Conservation (phyloP, 2,329 filamentous ascomycete genomes). For the Ceratocystis cacaofunesta region DNA sequence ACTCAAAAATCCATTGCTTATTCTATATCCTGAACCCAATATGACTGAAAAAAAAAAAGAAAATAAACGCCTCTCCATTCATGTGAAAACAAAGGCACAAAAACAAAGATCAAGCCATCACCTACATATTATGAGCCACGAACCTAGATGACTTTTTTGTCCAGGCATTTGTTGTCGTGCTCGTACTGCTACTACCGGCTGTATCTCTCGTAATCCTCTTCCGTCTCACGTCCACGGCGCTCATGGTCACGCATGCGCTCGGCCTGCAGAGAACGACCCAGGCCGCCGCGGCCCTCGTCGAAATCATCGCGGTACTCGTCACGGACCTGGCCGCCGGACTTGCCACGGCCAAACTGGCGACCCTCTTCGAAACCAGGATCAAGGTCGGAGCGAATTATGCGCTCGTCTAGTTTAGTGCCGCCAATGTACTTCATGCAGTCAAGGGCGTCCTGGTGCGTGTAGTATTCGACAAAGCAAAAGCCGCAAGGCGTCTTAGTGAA, state of each 20-base stretch:
- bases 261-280: slow-evolving; percentile 57
- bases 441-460: slow-evolving; percentile 89
- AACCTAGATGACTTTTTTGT: not conserved
- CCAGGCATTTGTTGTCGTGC: not conserved
- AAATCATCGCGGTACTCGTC: slow-evolving; percentile 97
- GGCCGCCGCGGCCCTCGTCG: slow-evolving; percentile 83
- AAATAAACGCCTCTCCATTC: slow-evolving; percentile 12
- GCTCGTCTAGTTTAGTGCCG: slow-evolving; percentile 93
- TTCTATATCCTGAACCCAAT: slow-evolving; percentile 15
- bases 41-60: slow-evolving; percentile 7
- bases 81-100: not conserved
- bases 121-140: slow-evolving; percentile 4
- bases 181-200: not conserved
- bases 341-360: slow-evolving; percentile 86
- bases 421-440: slow-evolving; percentile 99
- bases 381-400: slow-evolving; percentile 86
- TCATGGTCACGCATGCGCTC: slow-evolving; percentile 33
- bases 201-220: slow-evolving; percentile 25
- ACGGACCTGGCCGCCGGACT: slow-evolving; percentile 89
- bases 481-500: slow-evolving; percentile 97
- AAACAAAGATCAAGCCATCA: slow-evolving; percentile 9
- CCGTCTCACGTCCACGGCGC: slow-evolving; percentile 22
- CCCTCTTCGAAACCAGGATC: slow-evolving; percentile 95
- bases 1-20: slow-evolving; percentile 14
- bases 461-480: slow-evolving; percentile 99